Evolutionary conservation across 2,329 filamentous ascomycete species (phyloP), one percentile per base, ranked within the genome.

Genomic region (Calonectria fujianensis): DNA sequence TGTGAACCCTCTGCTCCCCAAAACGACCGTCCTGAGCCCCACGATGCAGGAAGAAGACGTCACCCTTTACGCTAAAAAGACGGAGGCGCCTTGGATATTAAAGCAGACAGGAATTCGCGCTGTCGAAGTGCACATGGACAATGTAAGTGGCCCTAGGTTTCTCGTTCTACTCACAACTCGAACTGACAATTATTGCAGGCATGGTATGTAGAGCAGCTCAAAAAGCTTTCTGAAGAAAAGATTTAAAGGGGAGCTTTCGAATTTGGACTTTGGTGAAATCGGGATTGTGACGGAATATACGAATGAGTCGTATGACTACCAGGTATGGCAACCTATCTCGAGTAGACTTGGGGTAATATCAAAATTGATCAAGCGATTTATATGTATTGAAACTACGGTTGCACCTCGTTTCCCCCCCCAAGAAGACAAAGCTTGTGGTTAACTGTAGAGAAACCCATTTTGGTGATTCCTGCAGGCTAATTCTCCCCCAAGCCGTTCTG

Each of bases 1-100:
- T 0, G 48, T 86, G 1, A 83, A 87, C 73, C 84, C 85, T 2
- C 35, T 61, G 8, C 74, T 86, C 39, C 86, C 86, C 11, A 81
- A 87, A 66, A 64, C 41, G 5, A 73, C 52, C 18, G 63, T 69
- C 4, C 18, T 73, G 5, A 73, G 52, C 35, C 65, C 71, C 20
- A 64, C 64, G 1, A 64, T 63, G 35, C 37, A 64, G 31, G 71
- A 69, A 16, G 70, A 52, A 27, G 70, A 68, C 16, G 64, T 63
- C 5, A 52, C 54, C 1, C 35, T 73, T 7, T 69, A 73, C 35
- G 70, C 70, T 4, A 73, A 73, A 18, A 73, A 68, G 57, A 73
- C 70, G 6, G 70, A 69, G 29, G 64, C 70, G 5, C 64, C 70
- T 8, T 73, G 70, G 70, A 64, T 73, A 39, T 45, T 73, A 48